Evolutionary conservation across 1,284 basidiomycete species (phyloP).

Genomic region (Pterulicium gracile): DNA sequence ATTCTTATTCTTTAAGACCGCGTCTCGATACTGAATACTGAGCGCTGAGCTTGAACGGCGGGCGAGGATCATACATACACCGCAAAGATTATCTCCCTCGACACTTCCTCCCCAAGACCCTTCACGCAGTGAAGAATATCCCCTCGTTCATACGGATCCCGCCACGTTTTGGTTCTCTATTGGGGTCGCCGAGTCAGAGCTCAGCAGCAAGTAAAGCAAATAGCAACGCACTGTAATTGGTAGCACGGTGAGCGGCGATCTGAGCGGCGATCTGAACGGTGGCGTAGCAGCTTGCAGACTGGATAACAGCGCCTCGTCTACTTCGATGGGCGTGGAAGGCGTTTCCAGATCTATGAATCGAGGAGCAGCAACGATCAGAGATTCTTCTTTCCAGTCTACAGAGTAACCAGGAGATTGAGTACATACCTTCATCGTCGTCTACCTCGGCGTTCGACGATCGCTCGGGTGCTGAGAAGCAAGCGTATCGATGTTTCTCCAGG

Average conservation of each 20-base stretch:
- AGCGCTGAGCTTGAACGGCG: not conserved
- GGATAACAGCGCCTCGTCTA: not conserved
- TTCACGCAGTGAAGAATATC: constrained; percentile 24
- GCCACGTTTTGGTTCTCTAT: constrained; percentile 22
- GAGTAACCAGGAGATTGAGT: constrained; percentile 10
- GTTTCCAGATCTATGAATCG: not conserved
- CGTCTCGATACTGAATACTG: not conserved
- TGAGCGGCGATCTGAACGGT: not conserved
- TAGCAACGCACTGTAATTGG: constrained; percentile 5
- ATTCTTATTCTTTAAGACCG: not conserved
- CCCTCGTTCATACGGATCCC: constrained; percentile 13
- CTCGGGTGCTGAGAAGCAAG: constrained; percentile 55
- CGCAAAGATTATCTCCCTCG: constrained; percentile 24
- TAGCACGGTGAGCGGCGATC: constrained; percentile 5
- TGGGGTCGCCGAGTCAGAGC: not conserved
- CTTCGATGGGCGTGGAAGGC: not conserved
- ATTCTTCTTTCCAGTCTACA: constrained; percentile 1
- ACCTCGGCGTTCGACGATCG: constrained; percentile 29
- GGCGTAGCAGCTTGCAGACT: not conserved
- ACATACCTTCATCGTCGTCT: not conserved
- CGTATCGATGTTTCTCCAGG: constrained; percentile 58
- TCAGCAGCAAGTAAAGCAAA: not conserved
- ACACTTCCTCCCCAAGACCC: constrained; percentile 28
- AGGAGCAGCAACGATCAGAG: not conserved
- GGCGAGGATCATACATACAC: not conserved